These are phyloP conservation scores for Diaporthe longicolla DNA, from an alignment of 2,329 filamentous ascomycete genomes.

Conservation along the genomic window DNA sequence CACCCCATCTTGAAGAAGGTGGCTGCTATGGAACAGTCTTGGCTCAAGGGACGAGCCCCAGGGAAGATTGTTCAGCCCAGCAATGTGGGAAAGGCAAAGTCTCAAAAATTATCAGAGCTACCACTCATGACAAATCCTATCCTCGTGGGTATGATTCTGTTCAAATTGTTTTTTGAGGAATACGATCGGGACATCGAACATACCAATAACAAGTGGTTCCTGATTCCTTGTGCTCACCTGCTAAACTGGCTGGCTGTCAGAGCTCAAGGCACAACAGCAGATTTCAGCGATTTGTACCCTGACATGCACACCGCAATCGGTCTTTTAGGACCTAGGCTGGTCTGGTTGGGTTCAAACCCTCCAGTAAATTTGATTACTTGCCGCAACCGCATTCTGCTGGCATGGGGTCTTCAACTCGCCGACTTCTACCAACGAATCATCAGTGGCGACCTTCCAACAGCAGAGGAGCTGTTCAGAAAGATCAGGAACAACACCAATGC, in stretches of 20 bases:
- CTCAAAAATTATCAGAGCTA: not conserved
- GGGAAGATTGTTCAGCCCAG: not conserved
- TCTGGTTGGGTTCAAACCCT: not conserved
- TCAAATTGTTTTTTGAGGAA: not conserved
- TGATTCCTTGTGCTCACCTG: not conserved
- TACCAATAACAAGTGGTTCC: not conserved
- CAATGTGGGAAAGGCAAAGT: not conserved
- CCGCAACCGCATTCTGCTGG: slow-evolving; percentile 4
- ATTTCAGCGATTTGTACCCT: not conserved
- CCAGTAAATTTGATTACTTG: not conserved
- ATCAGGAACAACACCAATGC: not conserved
- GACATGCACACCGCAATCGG: not conserved
- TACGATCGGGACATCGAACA: not conserved
- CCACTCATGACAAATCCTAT: not conserved
- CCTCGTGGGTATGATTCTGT: not conserved
- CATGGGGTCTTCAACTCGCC: not conserved
- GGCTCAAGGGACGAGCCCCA: not conserved
- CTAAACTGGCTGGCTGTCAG: not conserved
- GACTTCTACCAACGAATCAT: not conserved
- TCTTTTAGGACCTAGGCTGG: not conserved
- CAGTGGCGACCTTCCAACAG: not conserved
- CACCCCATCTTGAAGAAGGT: no score
- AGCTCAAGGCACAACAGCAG: not conserved
- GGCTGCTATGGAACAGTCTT: not conserved
- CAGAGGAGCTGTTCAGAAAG: not conserved